A percentile compares a stretch with the other conserved stretches of the same genome.
Evolutionary conservation across 2,329 filamentous ascomycete genomes (phyloP).

Genomic region (Aspergillus felis): DNA sequence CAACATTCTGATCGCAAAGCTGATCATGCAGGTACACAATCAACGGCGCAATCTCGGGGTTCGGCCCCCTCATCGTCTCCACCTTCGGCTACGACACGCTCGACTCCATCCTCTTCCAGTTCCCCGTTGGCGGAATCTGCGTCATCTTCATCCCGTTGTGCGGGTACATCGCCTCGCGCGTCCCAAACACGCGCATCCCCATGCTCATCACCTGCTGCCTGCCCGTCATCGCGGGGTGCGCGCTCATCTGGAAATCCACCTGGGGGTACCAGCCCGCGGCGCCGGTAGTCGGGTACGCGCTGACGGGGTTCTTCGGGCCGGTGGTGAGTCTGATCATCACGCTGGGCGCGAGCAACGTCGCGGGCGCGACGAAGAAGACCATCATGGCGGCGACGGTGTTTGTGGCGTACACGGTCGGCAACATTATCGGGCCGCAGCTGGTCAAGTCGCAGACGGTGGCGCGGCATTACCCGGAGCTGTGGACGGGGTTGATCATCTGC

Average conservation of each 20-base stretch:
- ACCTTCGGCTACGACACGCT: slow-evolving; percentile 65
- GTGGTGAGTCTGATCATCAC: slow-evolving; percentile 62
- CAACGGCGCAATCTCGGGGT: slow-evolving; percentile 67
- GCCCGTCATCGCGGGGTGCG: slow-evolving; percentile 70
- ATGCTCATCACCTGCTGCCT: slow-evolving; percentile 65
- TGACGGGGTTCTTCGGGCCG: slow-evolving; percentile 69
- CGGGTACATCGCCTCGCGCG: slow-evolving; percentile 59
- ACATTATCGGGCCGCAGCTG: slow-evolving; percentile 71
- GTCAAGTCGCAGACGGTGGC: slow-evolving; percentile 63
- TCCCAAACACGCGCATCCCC: slow-evolving; percentile 61
- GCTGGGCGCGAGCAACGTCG: slow-evolving; percentile 64
- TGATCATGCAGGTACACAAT: slow-evolving; percentile 56
- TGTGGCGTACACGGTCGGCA: slow-evolving; percentile 70
- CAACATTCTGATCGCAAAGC: no score
- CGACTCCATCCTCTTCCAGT: slow-evolving; percentile 68
- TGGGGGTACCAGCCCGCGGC: slow-evolving; percentile 63
- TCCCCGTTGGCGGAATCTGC: slow-evolving; percentile 68
- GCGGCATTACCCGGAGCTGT: slow-evolving; percentile 67
- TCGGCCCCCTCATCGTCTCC: slow-evolving; percentile 67
- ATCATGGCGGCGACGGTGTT: slow-evolving; percentile 72
- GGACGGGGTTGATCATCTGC: slow-evolving; percentile 64
- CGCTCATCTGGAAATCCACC: slow-evolving; percentile 66
- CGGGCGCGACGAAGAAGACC: slow-evolving; percentile 73
- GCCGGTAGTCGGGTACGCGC: slow-evolving; percentile 66
- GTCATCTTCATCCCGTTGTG: slow-evolving; percentile 63